Evolutionary conservation across 1,284 basidiomycete genomes (phyloP), one percentile per base, ranked within the genome.

Genomic region (Cystobasidium pallidum): DNA sequence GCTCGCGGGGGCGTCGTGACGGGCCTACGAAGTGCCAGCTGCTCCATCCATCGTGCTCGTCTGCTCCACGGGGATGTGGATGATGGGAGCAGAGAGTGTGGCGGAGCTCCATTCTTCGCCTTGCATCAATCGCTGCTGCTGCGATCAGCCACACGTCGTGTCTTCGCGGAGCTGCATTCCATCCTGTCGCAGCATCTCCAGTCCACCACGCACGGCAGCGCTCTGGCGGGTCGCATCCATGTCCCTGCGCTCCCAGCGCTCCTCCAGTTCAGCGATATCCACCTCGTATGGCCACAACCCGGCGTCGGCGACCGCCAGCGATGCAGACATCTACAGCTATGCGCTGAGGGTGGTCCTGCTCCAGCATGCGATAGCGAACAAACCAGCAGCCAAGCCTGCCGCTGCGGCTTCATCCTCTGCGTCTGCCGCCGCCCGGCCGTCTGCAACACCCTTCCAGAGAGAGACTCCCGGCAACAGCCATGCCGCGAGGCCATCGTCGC

Each of bases 301-400:
- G 10, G 1, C 8, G 32, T 13, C 55, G 54, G 30, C 55, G 51
- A 34, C 45, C 19, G 45, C 45, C 24, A 57, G n/a, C 59, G 76
- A 78, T 66, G 32, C 47, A 13, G 75, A 75, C 49, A 70, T 78
- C 11, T 78, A 78, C 70, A 58, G 41, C 17, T 75, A 73, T 34
- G 70, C 75, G 0, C 74, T 79, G 15, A 55, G 71, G 6, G 72
- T 77, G 24, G 77, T 75, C 32, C 39, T 76, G 19, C 75, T 79
- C 49, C 36, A 54, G 52, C 71, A 74, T 51, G 49, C 71, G 17
- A 57, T 72, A 34, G 32, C 51, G 4, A 54, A 21, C 54, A 59
- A 39, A 19, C 63, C 72, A 2, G 36, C 36, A 39, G 36, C 13
- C 7, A 6, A 39, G 36, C 36, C 36, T 39, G 6, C 36, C 7